A percentile compares a stretch with the other conserved stretches of the same genome.
Evolutionary conservation across 768 basidiomycete species (phyloP).

Genomic region (Dioszegia crocea): DNA sequence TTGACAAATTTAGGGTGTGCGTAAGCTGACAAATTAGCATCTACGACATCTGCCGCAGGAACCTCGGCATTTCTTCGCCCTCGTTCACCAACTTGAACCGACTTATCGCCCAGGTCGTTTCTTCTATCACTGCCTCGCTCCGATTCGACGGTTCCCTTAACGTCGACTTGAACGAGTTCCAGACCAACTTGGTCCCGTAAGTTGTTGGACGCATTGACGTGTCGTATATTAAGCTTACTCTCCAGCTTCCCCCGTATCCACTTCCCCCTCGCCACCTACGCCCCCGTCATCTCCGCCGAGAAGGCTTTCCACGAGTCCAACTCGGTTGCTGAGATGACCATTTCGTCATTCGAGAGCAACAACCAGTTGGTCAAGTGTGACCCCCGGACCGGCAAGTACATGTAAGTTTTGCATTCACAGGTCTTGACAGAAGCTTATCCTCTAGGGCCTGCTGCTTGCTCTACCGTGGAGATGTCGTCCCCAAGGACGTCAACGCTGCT

Average conservation of each 20-base stretch:
- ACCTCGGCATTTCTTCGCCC: constrained; percentile 75
- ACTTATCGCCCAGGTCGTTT: constrained; percentile 96
- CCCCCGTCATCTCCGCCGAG: constrained; percentile 84
- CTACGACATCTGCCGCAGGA: constrained; percentile 98
- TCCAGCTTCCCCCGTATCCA: constrained; percentile 94
- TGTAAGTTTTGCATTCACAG: constrained; percentile 45
- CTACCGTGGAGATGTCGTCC: constrained; percentile 94
- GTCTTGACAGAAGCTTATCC: background rate
- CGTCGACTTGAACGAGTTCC: constrained; percentile 96
- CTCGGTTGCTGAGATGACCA: constrained; percentile 96
- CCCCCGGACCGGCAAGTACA: constrained; percentile 97
- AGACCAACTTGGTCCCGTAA: constrained; percentile 95
- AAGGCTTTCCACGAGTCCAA: constrained; percentile 96
- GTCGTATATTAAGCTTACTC: no score
- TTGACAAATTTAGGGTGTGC: background rate
- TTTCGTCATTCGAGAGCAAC: constrained; percentile 92
- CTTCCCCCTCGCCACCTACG: constrained; percentile 94
- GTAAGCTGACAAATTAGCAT: constrained; percentile 55
- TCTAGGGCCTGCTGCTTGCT: constrained; percentile 71
- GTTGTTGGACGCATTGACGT: no score
- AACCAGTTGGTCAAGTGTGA: constrained; percentile 98
- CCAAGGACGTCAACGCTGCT: constrained; percentile 90
- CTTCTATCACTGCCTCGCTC: constrained; percentile 92
- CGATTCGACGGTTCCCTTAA: constrained; percentile 97
- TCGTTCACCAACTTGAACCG: constrained; percentile 92